Conservation (phyloP, 768 basidiomycete species). For the Cystobasidium tubakii region DNA sequence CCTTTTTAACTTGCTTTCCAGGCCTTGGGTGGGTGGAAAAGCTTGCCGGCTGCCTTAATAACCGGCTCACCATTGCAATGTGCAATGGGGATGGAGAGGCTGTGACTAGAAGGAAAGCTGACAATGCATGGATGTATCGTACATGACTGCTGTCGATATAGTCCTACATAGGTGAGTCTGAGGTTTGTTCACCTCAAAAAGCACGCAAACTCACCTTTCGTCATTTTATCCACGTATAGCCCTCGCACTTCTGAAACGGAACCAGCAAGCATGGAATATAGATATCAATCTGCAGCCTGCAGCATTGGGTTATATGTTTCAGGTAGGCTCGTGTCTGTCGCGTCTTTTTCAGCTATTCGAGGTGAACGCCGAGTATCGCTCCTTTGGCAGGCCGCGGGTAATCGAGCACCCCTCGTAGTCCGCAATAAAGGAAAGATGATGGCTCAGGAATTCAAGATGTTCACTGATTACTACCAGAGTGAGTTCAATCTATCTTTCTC, state of each 20-base stretch:
- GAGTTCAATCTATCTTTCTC: not conserved
- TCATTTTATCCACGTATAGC: conserved; percentile 3
- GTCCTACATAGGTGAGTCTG: conserved; percentile 16
- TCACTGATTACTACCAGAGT: conserved; percentile 15
- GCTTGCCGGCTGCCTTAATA: conserved; percentile 2
- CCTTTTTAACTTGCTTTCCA: not conserved
- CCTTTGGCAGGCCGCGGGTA: not conserved
- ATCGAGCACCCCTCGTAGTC: conserved; percentile 26
- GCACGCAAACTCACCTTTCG: not conserved
- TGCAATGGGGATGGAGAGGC: no score
- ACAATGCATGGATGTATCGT: no score
- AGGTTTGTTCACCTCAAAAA: not conserved
- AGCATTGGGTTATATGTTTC: conserved; percentile 20
- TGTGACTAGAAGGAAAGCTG: no score
- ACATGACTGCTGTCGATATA: no score
- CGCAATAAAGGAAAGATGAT: conserved; percentile 34
- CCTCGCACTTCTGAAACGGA: conserved; percentile 14
- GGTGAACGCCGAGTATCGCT: not conserved
- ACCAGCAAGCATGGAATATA: conserved; percentile 27
- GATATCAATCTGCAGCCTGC: conserved; percentile 8
- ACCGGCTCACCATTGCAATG: no score
- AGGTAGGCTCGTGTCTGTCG: not conserved
- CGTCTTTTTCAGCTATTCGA: not conserved
- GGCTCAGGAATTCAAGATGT: conserved; percentile 30
- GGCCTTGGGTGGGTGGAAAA: conserved; percentile 20